phyloP scores from a whole-genome alignment of 2,329 filamentous ascomycete species.

The Karstenula rhodostoma region DNA sequence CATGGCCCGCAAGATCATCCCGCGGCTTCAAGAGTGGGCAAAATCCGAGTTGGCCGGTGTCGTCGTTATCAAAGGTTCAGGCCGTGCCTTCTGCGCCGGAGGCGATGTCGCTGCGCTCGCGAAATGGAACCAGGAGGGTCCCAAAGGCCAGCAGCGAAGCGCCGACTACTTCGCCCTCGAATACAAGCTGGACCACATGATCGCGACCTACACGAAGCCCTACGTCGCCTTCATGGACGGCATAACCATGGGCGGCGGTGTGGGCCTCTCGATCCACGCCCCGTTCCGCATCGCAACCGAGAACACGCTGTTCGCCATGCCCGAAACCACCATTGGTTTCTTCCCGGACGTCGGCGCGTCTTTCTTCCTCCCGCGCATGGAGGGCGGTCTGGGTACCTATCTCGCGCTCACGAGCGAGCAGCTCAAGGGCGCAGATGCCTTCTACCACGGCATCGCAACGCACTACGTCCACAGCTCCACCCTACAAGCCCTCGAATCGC shows the following conservation, averaged over 20 bases:
- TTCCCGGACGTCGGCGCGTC: conserved; percentile 97
- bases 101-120: conserved; percentile 88
- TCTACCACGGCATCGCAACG: conserved; percentile 91
- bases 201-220: conserved; percentile 91
- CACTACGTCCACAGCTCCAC: conserved; percentile 95
- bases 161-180: conserved; percentile 90
- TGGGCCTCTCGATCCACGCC: conserved; percentile 91
- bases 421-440: conserved; percentile 82
- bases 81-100: conserved; percentile 88
- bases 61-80: conserved; percentile 88
- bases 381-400: conserved; percentile 88
- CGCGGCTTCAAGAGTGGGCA: conserved; percentile 89
- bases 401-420: conserved; percentile 89
- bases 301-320: conserved; percentile 96
- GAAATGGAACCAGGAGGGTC: conserved; percentile 71
- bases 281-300: conserved; percentile 97
- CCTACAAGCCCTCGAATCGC: conserved; percentile 80
- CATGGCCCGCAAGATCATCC: conserved; percentile 94
- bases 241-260: conserved; percentile 97
- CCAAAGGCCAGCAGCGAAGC: conserved; percentile 76
- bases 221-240: conserved; percentile 97
- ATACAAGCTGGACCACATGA: conserved; percentile 95
- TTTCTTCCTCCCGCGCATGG: conserved; percentile 92
- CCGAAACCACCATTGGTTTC: conserved; percentile 97
- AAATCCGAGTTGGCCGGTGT: conserved; percentile 95